Evolutionary conservation across 805 yeast species (phyloP).

Genomic region (Zygotorulaspora florentina): DNA sequence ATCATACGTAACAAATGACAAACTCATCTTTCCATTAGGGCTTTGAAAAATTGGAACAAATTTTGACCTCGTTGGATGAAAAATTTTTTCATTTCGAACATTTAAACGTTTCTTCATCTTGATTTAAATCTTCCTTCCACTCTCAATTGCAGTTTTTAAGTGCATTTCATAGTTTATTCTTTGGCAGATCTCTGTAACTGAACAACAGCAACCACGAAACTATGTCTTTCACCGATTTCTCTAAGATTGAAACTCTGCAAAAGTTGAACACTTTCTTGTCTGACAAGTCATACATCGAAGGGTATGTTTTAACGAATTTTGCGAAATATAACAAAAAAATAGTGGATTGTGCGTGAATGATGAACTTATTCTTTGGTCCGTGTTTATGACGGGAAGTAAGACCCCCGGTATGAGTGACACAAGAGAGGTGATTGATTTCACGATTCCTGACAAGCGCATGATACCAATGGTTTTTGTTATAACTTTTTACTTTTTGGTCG

Average conservation of each 20-base stretch:
- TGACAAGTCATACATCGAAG: constrained; percentile 92
- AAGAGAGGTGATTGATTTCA: constrained; percentile 38
- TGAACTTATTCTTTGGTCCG: constrained; percentile 81
- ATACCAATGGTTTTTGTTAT: not conserved
- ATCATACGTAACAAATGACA: not conserved
- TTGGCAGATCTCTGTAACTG: constrained; percentile 2
- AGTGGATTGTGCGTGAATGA: constrained; percentile 39
- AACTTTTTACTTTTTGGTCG: not conserved
- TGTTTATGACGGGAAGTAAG: constrained; percentile 95
- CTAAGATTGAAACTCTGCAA: constrained; percentile 67
- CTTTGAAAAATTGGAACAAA: not conserved
- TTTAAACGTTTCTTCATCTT: constrained; percentile 1
- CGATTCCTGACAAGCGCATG: constrained; percentile 36
- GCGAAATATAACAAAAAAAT: too few species aligned
- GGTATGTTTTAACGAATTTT: constrained; percentile 55
- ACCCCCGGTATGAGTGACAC: constrained; percentile 94
- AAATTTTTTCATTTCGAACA: constrained; percentile 5
- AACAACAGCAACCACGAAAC: constrained; percentile 14
- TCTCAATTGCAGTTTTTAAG: not conserved
- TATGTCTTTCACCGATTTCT: constrained; percentile 80
- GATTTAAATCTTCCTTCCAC: not conserved
- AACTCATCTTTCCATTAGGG: not conserved
- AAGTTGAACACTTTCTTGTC: constrained; percentile 81
- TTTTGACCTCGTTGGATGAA: not conserved
- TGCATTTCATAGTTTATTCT: not conserved